Conservation (phyloP, 2,329 filamentous ascomycete species). For the Fusarium luffae region DNA sequence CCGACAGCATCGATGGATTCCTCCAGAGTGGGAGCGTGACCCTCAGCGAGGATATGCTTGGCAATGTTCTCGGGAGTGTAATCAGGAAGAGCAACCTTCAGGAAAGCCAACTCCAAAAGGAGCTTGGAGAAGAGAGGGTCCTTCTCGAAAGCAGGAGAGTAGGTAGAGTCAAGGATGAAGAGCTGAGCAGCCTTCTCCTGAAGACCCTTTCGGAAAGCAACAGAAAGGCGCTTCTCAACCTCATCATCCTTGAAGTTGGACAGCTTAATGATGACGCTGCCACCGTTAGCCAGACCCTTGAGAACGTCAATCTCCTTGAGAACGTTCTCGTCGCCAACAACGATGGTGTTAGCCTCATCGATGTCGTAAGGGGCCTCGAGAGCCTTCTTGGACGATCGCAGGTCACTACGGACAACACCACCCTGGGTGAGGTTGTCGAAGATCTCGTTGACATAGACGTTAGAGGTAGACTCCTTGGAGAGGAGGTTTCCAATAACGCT, state of each 20-base stretch:
- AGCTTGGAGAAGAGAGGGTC: slow-evolving; percentile 72
- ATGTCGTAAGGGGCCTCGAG: slow-evolving; percentile 87
- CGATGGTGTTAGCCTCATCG: slow-evolving; percentile 79
- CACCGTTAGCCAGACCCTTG: slow-evolving; percentile 74
- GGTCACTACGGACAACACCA: slow-evolving; percentile 84
- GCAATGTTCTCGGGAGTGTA: slow-evolving; percentile 70
- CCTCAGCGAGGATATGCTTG: slow-evolving; percentile 72
- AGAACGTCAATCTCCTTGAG: slow-evolving; percentile 82
- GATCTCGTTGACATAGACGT: slow-evolving; percentile 70
- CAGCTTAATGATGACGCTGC: slow-evolving; percentile 79
- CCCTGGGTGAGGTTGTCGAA: slow-evolving; percentile 77
- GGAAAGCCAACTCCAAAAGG: slow-evolving; percentile 83
- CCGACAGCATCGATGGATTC: slow-evolving; percentile 75
- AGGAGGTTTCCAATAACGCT: slow-evolving; percentile 66
- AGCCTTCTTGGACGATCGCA: slow-evolving; percentile 83
- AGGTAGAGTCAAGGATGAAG: slow-evolving; percentile 78
- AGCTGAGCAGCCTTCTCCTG: slow-evolving; percentile 77
- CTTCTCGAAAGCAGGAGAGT: slow-evolving; percentile 74
- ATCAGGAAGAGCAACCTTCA: slow-evolving; percentile 78
- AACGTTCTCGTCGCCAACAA: slow-evolving; percentile 82
- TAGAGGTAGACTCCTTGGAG: slow-evolving; percentile 77
- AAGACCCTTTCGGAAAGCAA: slow-evolving; percentile 75
- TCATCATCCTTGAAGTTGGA: slow-evolving; percentile 88
- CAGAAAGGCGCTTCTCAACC: slow-evolving; percentile 84
- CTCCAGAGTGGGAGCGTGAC: slow-evolving; percentile 59